Conservation (phyloP, 2,329 filamentous ascomycete genomes). For the Colletotrichum caudatum region DNA sequence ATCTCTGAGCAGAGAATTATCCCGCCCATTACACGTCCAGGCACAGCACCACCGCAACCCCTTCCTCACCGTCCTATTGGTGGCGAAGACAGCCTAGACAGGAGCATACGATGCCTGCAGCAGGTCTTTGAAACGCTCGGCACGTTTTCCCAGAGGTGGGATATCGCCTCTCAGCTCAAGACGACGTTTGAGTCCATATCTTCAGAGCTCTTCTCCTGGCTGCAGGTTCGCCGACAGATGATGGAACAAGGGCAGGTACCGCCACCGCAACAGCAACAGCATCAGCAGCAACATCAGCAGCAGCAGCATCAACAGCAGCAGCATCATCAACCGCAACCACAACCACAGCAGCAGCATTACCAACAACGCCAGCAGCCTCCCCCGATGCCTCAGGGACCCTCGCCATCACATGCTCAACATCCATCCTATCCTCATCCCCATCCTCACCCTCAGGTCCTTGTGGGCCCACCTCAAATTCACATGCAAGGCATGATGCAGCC, state of each 20-base stretch:
- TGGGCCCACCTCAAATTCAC: constrained; percentile 16
- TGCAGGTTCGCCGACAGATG: constrained; percentile 55
- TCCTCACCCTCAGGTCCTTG: constrained; percentile 24
- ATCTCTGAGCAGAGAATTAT: constrained; percentile 63
- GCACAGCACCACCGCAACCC: constrained; percentile 64
- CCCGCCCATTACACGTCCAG: constrained; percentile 57
- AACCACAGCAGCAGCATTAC: constrained; percentile 34
- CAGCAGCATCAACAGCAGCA: constrained; percentile 31
- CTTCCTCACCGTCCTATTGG: constrained; percentile 61
- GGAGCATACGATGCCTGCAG: constrained; percentile 67
- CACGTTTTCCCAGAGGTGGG: constrained; percentile 71
- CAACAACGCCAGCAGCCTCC: constrained; percentile 26
- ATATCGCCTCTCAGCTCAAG: constrained; percentile 65
- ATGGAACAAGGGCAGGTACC: constrained; percentile 48
- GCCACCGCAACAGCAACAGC: constrained; percentile 43
- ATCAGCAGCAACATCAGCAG: constrained; percentile 47
- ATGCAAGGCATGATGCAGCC: constrained; percentile 31
- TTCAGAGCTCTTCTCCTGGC: constrained; percentile 56
- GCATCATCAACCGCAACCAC: constrained; percentile 48
- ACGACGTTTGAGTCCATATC: constrained; percentile 65
- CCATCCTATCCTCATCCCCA: constrained; percentile 24
- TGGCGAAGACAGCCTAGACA: constrained; percentile 63
- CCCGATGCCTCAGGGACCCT: constrained; percentile 1
- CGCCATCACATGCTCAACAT: constrained; percentile 18
- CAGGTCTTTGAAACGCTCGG: constrained; percentile 65